phyloP scores from a whole-genome alignment of 768 basidiomycete genomes.

The Boletus rufocinnamomeus region DNA sequence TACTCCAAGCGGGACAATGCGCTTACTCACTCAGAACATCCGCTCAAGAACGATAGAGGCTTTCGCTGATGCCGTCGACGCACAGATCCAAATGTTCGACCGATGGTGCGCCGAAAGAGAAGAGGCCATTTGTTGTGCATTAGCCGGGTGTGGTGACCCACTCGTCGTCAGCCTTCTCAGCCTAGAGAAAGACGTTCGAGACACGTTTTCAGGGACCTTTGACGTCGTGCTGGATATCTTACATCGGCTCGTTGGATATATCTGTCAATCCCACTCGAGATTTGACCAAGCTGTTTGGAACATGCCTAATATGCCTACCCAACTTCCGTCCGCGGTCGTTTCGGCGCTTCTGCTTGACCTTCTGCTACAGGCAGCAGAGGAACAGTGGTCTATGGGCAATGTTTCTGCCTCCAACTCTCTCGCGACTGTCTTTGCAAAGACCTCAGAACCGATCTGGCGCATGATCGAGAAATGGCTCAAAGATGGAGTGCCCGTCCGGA shows the following conservation, averaged over 20 bases:
- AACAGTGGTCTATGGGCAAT: conserved; percentile 62
- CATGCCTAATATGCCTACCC: conserved; percentile 40
- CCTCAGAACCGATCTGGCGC: conserved; percentile 71
- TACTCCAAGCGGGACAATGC: conserved; percentile 24
- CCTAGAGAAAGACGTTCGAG: conserved; percentile 58
- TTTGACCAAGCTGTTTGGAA: conserved; percentile 41
- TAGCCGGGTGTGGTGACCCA: conserved; percentile 45
- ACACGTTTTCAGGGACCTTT: conserved; percentile 60
- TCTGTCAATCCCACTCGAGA: conserved; percentile 32
- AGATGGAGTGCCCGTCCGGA: conserved; percentile 64
- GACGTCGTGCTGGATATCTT: conserved; percentile 55
- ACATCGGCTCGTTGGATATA: conserved; percentile 32
- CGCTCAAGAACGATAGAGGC: conserved; percentile 72
- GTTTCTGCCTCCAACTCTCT: conserved; percentile 53
- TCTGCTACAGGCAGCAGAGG: conserved; percentile 57
- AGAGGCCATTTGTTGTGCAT: conserved; percentile 63
- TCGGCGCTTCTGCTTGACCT: conserved; percentile 64
- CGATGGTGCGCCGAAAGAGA: conserved; percentile 72
- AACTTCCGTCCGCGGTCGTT: conserved; percentile 50
- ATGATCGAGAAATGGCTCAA: conserved; percentile 74
- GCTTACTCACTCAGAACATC: conserved; percentile 27
- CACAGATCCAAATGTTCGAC: conserved; percentile 59
- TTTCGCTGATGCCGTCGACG: conserved; percentile 72
- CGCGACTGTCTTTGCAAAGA: conserved; percentile 59
- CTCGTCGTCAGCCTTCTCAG: conserved; percentile 64